Conservation (phyloP, 2,329 filamentous ascomycete genomes). For the Tolypocladium paradoxum region DNA sequence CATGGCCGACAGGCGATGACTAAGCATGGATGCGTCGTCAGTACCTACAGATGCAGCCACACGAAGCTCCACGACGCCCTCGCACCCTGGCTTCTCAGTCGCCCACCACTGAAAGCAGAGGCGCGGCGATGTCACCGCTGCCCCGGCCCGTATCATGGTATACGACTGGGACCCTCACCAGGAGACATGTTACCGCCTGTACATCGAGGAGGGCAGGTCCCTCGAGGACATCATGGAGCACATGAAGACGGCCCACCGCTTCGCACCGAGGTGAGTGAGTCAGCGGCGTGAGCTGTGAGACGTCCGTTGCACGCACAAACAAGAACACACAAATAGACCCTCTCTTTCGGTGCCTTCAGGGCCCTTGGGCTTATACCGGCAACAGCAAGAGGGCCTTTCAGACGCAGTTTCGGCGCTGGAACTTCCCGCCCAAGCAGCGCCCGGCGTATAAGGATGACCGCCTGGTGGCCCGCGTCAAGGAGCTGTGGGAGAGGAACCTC, state of each 20-base stretch:
- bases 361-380: conserved; percentile 7
- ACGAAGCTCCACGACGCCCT: not conserved
- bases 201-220: conserved; percentile 64
- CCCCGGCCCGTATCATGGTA: conserved; percentile 24
- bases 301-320: not conserved
- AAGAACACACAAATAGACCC: not conserved
- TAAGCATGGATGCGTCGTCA: not conserved
- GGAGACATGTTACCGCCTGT: conserved; percentile 46
- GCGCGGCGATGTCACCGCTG: conserved; percentile 5
- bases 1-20: too few species aligned
- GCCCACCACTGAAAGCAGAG: not conserved
- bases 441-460: conserved; percentile 58
- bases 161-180: conserved; percentile 36
- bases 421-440: conserved; percentile 65
- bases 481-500: conserved; percentile 69
- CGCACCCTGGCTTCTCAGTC: not conserved
- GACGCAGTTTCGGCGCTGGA: conserved; percentile 67
- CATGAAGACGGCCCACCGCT: conserved; percentile 53
- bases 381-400: conserved; percentile 65
- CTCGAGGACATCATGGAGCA: conserved; percentile 66
- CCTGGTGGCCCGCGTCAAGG: conserved; percentile 58
- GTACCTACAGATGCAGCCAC: not conserved
- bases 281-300: not conserved
- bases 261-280: conserved; percentile 59
- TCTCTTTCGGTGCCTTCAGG: not conserved